A percentile compares a stretch with the other conserved stretches of the same genome.
Evolutionary conservation across 2,329 filamentous ascomycete species (phyloP).

Genomic region (Trichoderma cornu-damae): DNA sequence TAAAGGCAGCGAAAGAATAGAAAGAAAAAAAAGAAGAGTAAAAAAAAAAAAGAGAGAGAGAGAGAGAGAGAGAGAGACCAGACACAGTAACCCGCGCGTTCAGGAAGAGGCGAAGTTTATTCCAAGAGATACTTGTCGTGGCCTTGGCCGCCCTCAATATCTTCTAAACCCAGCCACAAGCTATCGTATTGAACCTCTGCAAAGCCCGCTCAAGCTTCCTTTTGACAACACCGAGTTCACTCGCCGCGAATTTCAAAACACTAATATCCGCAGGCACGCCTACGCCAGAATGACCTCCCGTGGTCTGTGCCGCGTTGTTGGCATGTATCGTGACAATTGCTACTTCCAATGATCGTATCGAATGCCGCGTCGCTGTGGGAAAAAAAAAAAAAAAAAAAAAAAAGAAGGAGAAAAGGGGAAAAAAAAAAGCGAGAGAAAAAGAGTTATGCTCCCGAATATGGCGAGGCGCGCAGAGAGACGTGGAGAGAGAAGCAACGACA

Average conservation of each 20-base stretch:
- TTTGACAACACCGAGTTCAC: conserved; percentile 20
- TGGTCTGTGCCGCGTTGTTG: neutral
- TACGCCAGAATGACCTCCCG: conserved; percentile 3
- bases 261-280: conserved; percentile 15
- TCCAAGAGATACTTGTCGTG: conserved; percentile 27
- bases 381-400: too few relatives aligned
- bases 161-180: conserved; percentile 26
- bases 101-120: conserved; percentile 29
- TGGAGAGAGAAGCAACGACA: neutral
- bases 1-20: conserved; percentile 3
- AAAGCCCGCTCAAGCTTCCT: conserved; percentile 23
- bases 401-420: too few relatives aligned
- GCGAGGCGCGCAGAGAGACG: neutral
- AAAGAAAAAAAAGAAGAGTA: conserved; percentile 9
- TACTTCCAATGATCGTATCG: conserved; percentile 6
- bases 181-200: conserved; percentile 25
- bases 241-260: conserved; percentile 13
- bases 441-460: neutral
- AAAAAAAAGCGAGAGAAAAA: too few relatives aligned
- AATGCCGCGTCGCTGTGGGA: neutral
- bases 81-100: conserved; percentile 25
- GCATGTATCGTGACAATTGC: neutral
- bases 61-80: conserved; percentile 8
- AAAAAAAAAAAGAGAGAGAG: too few relatives aligned
- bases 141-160: conserved; percentile 22